Evolutionary conservation across 257 asterid genomes (phyloP).

Genomic region (Petrea volubilis): DNA sequence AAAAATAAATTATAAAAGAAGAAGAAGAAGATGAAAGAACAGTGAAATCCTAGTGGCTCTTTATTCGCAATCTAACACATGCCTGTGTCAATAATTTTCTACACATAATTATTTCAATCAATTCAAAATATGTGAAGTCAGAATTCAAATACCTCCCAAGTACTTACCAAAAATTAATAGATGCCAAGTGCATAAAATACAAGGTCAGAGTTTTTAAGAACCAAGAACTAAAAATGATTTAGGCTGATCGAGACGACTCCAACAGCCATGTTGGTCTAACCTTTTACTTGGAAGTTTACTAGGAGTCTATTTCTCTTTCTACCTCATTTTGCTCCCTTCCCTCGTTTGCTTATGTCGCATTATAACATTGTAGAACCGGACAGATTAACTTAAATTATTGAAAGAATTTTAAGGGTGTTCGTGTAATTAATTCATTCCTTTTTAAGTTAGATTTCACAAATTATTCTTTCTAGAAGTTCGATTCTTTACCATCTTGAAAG

Average conservation of each 20-base stretch:
- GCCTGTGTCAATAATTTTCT: too few relatives aligned
- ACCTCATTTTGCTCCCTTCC: neutral
- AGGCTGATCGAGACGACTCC: neutral
- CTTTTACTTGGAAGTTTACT: neutral
- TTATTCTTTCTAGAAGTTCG: neutral
- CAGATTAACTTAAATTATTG: neutral
- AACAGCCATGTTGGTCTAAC: neutral
- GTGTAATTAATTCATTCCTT: neutral
- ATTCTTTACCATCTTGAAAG: too few relatives aligned
- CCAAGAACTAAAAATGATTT: neutral
- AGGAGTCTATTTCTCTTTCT: neutral
- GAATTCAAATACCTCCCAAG: too few relatives aligned
- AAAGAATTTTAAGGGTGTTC: too few relatives aligned
- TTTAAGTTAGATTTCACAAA: neutral
- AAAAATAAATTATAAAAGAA: too few relatives aligned
- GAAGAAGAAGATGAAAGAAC: too few relatives aligned
- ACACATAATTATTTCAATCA: neutral
- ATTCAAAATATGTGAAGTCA: neutral
- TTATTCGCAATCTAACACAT: neutral
- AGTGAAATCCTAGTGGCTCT: neutral
- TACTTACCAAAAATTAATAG: too few relatives aligned
- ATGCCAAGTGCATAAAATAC: neutral
- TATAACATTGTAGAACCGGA: neutral
- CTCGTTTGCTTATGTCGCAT: too few relatives aligned
- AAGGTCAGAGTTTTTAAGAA: neutral